phyloP scores from a whole-genome alignment of 805 yeast species.

The Candida morakotiae region DNA sequence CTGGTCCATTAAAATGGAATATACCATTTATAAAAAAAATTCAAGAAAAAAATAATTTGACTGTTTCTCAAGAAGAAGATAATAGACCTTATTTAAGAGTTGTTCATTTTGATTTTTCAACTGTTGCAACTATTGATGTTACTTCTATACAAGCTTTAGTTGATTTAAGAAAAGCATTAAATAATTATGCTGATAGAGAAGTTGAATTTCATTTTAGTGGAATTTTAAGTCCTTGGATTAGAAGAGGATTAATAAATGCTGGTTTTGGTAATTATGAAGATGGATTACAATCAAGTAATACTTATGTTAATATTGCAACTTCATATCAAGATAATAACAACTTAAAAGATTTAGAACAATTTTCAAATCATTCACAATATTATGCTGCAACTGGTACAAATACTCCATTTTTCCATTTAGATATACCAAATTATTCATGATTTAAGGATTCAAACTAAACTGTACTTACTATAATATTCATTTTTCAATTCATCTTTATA shows the following conservation, averaged over 20 bases:
- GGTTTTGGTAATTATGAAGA: slow-evolving; percentile 68
- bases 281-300: slow-evolving; percentile 32
- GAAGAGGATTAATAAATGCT: slow-evolving; percentile 66
- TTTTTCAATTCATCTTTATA: too few species aligned
- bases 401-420: slow-evolving; percentile 76
- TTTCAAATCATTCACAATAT: too few species aligned
- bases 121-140: slow-evolving; percentile 71
- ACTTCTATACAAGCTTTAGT: slow-evolving; percentile 76
- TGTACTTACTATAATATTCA: too few species aligned
- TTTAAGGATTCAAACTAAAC: too few species aligned
- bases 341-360: slow-evolving; percentile 24
- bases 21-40: slow-evolving; percentile 24
- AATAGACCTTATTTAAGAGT: slow-evolving; percentile 65
- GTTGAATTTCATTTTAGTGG: slow-evolving; percentile 91
- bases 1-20: slow-evolving; percentile 53
- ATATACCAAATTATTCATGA: slow-evolving; percentile 54
- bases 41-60: slow-evolving; percentile 9
- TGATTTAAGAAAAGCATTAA: slow-evolving; percentile 70
- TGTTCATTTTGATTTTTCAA: slow-evolving; percentile 76
- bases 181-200: slow-evolving; percentile 71
- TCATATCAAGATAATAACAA: slow-evolving; percentile 23
- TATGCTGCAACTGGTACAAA: slow-evolving; percentile 58
- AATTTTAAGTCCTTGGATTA: slow-evolving; percentile 80
- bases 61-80: slow-evolving; percentile 22
- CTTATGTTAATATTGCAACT: slow-evolving; percentile 37